Conservation (phyloP, 2,329 filamentous ascomycete genomes). For the Monilinia laxa region DNA sequence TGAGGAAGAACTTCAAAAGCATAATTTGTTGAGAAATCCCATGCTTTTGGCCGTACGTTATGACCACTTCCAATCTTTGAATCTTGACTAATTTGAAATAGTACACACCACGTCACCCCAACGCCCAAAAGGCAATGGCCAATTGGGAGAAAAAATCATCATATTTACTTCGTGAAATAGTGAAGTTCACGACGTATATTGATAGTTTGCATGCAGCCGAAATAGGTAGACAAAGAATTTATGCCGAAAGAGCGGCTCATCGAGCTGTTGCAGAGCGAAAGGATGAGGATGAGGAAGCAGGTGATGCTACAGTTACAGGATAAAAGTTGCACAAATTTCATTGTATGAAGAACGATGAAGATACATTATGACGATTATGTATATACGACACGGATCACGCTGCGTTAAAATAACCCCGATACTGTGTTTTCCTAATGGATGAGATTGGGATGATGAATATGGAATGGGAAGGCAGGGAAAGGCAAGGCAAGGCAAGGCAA, state of each 20-base stretch:
- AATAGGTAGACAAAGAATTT: slow-evolving; percentile 65
- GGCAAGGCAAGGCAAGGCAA: neutral
- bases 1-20: slow-evolving; percentile 78
- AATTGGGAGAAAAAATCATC: slow-evolving; percentile 98
- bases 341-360: neutral
- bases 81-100: slow-evolving; percentile 34
- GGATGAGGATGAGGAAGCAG: slow-evolving; percentile 26
- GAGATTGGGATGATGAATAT: neutral
- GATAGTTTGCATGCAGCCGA: slow-evolving; percentile 76
- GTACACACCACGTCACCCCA: slow-evolving; percentile 82
- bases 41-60: slow-evolving; percentile 73
- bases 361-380: slow-evolving; percentile 19
- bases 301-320: slow-evolving; percentile 7
- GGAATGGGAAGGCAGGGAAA: neutral
- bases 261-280: slow-evolving; percentile 30
- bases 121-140: slow-evolving; percentile 79
- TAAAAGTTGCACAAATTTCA: neutral
- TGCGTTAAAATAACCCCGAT: neutral
- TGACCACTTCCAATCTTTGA: neutral
- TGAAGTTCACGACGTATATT: slow-evolving; percentile 95
- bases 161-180: slow-evolving; percentile 87
- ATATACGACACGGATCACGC: slow-evolving; percentile 14
- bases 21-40: slow-evolving; percentile 83
- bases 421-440: neutral
- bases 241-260: slow-evolving; percentile 53